A percentile compares a stretch with the other conserved stretches of the same genome.
Conservation (phyloP, 1,284 basidiomycete species). For the Sanghuangporus weigelae region DNA sequence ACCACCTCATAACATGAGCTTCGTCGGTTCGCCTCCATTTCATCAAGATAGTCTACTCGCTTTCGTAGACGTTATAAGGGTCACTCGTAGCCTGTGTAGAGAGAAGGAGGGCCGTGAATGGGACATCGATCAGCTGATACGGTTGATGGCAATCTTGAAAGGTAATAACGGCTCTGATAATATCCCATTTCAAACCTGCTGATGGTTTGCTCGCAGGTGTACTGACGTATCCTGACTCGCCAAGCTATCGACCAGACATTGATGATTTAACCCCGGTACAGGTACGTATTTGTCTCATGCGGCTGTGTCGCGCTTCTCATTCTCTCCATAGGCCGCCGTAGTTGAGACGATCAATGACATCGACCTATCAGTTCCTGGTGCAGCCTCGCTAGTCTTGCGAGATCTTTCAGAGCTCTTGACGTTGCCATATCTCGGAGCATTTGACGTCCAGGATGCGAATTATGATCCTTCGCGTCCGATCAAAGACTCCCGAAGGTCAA, state of each 20-base stretch:
- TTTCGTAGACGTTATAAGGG: constrained; percentile 67
- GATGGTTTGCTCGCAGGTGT: constrained; percentile 41
- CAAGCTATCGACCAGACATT: constrained; percentile 84
- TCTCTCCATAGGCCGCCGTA: constrained; percentile 50
- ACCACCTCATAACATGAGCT: constrained; percentile 18
- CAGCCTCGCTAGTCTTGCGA: constrained; percentile 68
- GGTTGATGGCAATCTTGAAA: constrained; percentile 77
- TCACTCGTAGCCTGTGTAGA: constrained; percentile 47
- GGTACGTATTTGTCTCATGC: constrained; percentile 32
- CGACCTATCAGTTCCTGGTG: constrained; percentile 55
- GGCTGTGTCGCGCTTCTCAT: not conserved
- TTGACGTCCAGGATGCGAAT: constrained; percentile 41
- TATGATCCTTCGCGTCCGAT: constrained; percentile 21
- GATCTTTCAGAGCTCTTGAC: constrained; percentile 85
- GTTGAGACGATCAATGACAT: constrained; percentile 66
- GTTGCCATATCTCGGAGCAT: constrained; percentile 78
- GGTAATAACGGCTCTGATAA: constrained; percentile 35
- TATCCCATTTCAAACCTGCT: not conserved
- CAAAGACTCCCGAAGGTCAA: constrained; percentile 37
- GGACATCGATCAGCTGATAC: constrained; percentile 55
- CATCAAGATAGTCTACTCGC: constrained; percentile 87
- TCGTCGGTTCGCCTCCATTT: constrained; percentile 42
- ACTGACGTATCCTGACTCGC: constrained; percentile 76
- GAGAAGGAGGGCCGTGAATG: constrained; percentile 52
- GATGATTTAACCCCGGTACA: constrained; percentile 83